phyloP scores from a whole-genome alignment of 2,329 filamentous ascomycete genomes.

The Pestalotiopsis sp. region DNA sequence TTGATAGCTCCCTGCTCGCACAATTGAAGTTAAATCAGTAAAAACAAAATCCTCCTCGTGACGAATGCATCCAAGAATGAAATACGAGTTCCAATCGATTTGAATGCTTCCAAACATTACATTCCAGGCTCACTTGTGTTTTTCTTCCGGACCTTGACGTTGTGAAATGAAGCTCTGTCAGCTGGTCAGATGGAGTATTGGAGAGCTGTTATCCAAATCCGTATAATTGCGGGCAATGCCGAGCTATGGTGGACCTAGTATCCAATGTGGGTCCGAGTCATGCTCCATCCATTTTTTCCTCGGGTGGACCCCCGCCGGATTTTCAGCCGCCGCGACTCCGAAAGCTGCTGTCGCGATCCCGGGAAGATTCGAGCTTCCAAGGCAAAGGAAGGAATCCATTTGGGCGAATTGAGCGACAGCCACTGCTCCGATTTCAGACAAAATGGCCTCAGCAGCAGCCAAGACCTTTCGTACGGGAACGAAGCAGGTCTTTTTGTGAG shows the following conservation, averaged over 20 bases:
- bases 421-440: slow-evolving; percentile 10
- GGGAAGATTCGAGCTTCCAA: slow-evolving; percentile 4
- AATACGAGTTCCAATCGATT: background rate
- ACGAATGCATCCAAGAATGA: background rate
- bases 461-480: slow-evolving; percentile 28
- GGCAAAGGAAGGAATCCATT: background rate
- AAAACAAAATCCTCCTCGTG: slow-evolving; percentile 6
- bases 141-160: background rate
- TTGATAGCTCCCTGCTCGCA: background rate
- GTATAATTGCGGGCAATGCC: background rate
- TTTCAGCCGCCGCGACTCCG: slow-evolving; percentile 14
- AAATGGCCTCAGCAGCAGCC: slow-evolving; percentile 19
- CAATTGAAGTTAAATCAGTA: slow-evolving; percentile 9
- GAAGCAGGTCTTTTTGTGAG: slow-evolving; percentile 36
- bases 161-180: background rate
- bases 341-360: slow-evolving; percentile 9
- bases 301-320: slow-evolving; percentile 4
- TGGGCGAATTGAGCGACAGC: background rate
- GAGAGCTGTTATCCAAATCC: background rate
- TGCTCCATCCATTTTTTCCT: background rate
- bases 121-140: background rate
- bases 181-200: background rate
- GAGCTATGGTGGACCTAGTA: background rate
- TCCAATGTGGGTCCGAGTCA: background rate
- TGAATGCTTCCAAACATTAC: background rate